Base-by-base conservation (phyloP, 2,329 filamentous ascomycete genomes). In the Cercospora sp. region DNA sequence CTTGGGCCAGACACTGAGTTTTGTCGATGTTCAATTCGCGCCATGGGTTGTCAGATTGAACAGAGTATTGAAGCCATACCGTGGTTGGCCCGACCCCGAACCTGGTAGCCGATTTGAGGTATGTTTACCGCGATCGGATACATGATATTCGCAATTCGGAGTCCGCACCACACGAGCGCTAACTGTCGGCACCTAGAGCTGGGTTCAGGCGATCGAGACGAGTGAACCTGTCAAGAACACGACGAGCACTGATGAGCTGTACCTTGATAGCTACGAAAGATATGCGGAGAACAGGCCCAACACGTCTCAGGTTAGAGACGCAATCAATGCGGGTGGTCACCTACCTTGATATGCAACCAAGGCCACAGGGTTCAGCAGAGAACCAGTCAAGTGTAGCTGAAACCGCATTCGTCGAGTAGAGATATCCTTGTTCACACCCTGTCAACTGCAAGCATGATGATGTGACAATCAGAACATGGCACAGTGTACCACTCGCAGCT, bases 1-100 rank as follows among this genome's bases (percentile, higher is more conserved):
- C 76, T 83, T 85, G 72, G 87, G 87, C 7, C 72, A 77, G 0
- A 73, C 82, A 1, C 81, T 89, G 65, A 84, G 82, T 0, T 89
- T 92, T 65, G 91, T 94, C 0, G 91, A 94, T 72, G 84, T 93
- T 16, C 89, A 93, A 74, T 85, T 93, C 57, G 91, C 91, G 1
- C 91, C 91, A 0, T 94, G 92, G 84, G 85, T 92, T 13, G 76
- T 93, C 18, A 85, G 91, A 1, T 80, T 94, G 68, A 83, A 85
- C n/a, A 86, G 87, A 2, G 86, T 93, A 18, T 80, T 92, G 36
- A 84, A 86, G 60, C 86, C 87, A 16, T 89, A 90, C 70, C 82
- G 89, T 20, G 86, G 86, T 23, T 93, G 90, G 89, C 85, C 87
- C 0, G 86, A 88, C 26, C 85, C 89, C 0, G 85, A 88, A 69